Evolutionary conservation across 2,329 filamentous ascomycete species (phyloP), one percentile per base, ranked within the genome.

Genomic region (Zasmidium angulare): DNA sequence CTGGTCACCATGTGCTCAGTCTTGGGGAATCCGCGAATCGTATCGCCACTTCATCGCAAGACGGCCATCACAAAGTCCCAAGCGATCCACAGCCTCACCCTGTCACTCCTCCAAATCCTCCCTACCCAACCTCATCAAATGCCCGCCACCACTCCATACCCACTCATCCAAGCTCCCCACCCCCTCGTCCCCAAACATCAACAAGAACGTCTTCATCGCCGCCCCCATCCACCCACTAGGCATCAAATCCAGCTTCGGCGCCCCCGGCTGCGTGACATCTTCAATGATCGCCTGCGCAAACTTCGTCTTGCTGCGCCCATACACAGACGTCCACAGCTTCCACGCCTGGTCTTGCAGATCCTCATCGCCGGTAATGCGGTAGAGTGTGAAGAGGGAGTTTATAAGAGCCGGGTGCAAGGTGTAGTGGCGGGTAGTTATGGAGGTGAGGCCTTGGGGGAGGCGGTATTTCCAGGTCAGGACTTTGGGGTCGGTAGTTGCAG

Each of bases 301-400:
- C 3, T 81, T 76, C 0, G 88, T 86, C 23, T 80, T 80, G 12
- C 88, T 89, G 66, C 84, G 77, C 66, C 79, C 79, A 59, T 85
- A 78, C 31, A 92, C 80, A 10, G 84, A 81, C 56, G 82, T 71
- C 70, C 91, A 91, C 89, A 92, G 91, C 56, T 78, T 78, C 89
- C 89, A 91, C 1, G 88, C 89, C 70, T 86, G 86, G 58, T 88
- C 82, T 69, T 84, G 85, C 81, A 86, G 89, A 50, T 79, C 76
- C 1, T 79, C 66, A 63, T 90, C 85, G 23, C 88, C 89, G 0
- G 89, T 91, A 59, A 90, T 79, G 59, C 89, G 84, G 72, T 88
- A 91, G 79, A 93, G 84, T 70, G 91, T 84, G 73, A 91, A 93
- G 3, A 95, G 84, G 17, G 86, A 89, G 77, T 93, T 89, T 55